These are phyloP conservation scores for Myxozyma neglecta DNA, from an alignment of 805 yeast genomes.

Conservation along the genomic window DNA sequence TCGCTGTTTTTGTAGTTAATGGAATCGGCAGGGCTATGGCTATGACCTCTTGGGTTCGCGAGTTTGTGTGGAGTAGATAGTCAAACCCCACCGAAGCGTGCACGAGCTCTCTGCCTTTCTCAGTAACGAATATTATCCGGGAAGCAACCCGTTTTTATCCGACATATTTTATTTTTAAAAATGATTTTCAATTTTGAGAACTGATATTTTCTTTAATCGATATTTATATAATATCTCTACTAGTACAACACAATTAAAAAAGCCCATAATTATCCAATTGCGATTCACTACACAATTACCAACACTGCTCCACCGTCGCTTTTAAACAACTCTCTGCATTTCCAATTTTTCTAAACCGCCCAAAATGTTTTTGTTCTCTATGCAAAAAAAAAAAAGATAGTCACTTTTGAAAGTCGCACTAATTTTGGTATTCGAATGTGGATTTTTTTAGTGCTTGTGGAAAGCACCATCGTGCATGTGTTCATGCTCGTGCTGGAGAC, in stretches of 20 bases:
- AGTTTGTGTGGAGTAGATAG: not conserved
- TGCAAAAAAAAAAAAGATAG: not conserved
- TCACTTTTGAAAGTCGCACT: not conserved
- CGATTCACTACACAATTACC: not conserved
- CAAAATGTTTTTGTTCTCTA: not conserved
- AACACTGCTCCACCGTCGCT: not conserved
- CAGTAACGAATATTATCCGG: not conserved
- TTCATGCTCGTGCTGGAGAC: constrained; percentile 27
- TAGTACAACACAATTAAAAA: not conserved
- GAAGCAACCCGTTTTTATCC: not conserved
- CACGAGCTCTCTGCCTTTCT: not conserved
- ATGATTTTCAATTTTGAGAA: too few relatives aligned
- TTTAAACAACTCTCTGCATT: not conserved
- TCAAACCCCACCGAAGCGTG: not conserved
- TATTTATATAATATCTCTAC: not conserved
- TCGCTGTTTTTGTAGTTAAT: not conserved
- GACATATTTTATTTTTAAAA: not conserved
- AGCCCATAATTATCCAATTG: not conserved
- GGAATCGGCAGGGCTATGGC: not conserved
- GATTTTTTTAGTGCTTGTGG: constrained; percentile 12
- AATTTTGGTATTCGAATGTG: not conserved
- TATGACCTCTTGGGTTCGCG: not conserved
- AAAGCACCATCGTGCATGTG: constrained; percentile 14
- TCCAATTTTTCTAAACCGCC: not conserved
- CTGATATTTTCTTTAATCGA: not conserved